Evolutionary conservation across 768 basidiomycete genomes (phyloP), one percentile per base, ranked within the genome.

Genomic region (Nidula microcarpa): DNA sequence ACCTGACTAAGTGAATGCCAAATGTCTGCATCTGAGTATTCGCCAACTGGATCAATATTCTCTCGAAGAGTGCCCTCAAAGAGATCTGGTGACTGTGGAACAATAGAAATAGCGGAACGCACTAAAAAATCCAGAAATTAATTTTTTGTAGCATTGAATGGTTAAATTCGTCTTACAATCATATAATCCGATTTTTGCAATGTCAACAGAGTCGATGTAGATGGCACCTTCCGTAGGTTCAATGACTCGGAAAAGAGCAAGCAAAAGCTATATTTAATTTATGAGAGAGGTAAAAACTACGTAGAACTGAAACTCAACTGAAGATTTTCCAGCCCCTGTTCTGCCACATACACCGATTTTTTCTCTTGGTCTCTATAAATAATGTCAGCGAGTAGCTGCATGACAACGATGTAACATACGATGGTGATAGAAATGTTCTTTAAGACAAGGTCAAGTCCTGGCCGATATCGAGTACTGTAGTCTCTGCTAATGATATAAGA

Each of bases 281-380:
- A 23, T 23, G 23, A 23, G 23, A 23, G 23, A 23, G 23, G 3
- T 23, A 23, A 23, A 23, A 23, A 23, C 23, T 23, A 23, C 3
- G 23, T 23, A 23, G 23, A 23, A 23, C 23, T 23, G 23, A 23
- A 23, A 23, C 23, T 23, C 57, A 57, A 88, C 87, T 1, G 88
- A 86, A 36, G 87, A 89, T 69, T 90, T 90, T 55, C 89, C 80
- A 64, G 86, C 78, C 16, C 91, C 94, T 4, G 94, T 96, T 55
- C 90, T 68, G 3, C 90, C 91, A 66, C 87, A 82, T 4, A 97
- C 85, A n/a, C 96, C 96, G 44, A 96, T 82, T 68, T 94, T 96
- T 65, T 95, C 90, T 45, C 79, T 82, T 0, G 89, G 75, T 60
- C 82, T 75, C 87, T 89, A 45, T 30, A 41, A 5, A 48, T 47